Evolutionary conservation across 805 yeast species (phyloP), one percentile per base, ranked within the genome.

Genomic region (Ogataea neopini): DNA sequence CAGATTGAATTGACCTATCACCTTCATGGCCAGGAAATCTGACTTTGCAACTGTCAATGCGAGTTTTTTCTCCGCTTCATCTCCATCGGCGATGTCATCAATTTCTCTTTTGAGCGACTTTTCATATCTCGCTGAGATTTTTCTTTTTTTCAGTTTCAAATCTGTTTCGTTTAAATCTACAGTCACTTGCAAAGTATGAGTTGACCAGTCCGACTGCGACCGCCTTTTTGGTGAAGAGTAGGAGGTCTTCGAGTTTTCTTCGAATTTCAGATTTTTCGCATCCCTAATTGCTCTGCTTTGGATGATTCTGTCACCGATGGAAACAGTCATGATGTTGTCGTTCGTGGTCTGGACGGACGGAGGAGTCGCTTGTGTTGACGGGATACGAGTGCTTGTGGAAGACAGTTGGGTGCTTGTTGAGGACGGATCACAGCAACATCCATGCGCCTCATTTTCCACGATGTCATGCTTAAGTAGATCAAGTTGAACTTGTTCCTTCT

Each of bases 1-100:
- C n/a, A 86, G 68, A 63, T 94, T 94, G 69, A 94, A 94, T 67
- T 94, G 99, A 0, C 99, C 99, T 6, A 92, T 79, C 10, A 94
- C 69, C 34, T 75, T 66, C 98, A 94, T 92, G 3, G 74, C 62
- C 3, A 64, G 56, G 59, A 94, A 94, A 57, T 94, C 96, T 0
- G 70, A 57, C 61, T 91, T 92, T 7, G 78, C 71, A 1, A 92
- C 81, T 0, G 79, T 78, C 45, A 85, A 68, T 0, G 85, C 75
- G 42, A 88, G 65, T 36, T 74, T 68, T 34, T 73, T 69, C 51
- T 86, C 91, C 6, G 85, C 88, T 34, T 73, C 75, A 30, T 68
- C 68, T 9, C 63, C 69, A 47, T 79, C 66, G 4, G 70, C 67
- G 14, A 81, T 71, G 45, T 79, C 74, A 44, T 73, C 76, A n/a